Percentiles rank a stretch among this genome's conserved stretches.
phyloP scores from a whole-genome alignment of 495 filamentous ascomycete genomes.

The Penicillium psychrofluorescens region DNA sequence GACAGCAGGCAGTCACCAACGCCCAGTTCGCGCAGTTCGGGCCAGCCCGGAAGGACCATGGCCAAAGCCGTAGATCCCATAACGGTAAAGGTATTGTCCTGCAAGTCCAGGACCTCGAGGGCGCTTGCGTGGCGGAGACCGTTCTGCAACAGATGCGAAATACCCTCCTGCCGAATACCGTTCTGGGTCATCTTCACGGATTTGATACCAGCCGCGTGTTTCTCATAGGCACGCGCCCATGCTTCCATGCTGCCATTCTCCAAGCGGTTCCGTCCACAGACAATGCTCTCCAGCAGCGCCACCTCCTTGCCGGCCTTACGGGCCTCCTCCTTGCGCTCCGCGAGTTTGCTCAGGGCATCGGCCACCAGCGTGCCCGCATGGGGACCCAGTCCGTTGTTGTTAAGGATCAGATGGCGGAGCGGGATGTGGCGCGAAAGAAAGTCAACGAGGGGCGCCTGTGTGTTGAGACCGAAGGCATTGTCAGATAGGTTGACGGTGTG shows the following conservation, averaged over 20 bases:
- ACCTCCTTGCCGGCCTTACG: conserved; percentile 60
- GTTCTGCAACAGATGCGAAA: conserved; percentile 64
- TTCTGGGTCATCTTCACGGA: conserved; percentile 98
- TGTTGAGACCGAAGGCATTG: conserved; percentile 96
- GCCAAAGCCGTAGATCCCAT: conserved; percentile 73
- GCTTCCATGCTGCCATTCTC: conserved; percentile 94
- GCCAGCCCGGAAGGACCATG: conserved; percentile 66
- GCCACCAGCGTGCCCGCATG: conserved; percentile 81
- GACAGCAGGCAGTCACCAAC: conserved; percentile 83
- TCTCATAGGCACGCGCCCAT: conserved; percentile 79
- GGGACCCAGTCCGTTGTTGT: conserved; percentile 97
- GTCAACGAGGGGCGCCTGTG: conserved; percentile 70
- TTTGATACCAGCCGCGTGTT: conserved; percentile 66
- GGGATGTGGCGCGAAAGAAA: conserved; percentile 83
- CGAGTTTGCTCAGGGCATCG: conserved; percentile 66
- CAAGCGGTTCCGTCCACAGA: conserved; percentile 90
- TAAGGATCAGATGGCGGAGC: conserved; percentile 84
- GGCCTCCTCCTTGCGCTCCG: conserved; percentile 72
- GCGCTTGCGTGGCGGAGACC: conserved; percentile 61
- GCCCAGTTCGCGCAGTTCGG: conserved; percentile 70
- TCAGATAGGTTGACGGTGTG: conserved; percentile 93
- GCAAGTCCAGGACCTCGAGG: conserved; percentile 75
- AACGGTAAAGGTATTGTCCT: conserved; percentile 94
- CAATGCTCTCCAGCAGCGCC: conserved; percentile 80
- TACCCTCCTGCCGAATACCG: conserved; percentile 91